A percentile compares a stretch with the other conserved stretches of the same genome.
These are phyloP conservation scores for Suhomyces pyralidae DNA, from an alignment of 805 yeast genomes.

Conservation along the genomic window DNA sequence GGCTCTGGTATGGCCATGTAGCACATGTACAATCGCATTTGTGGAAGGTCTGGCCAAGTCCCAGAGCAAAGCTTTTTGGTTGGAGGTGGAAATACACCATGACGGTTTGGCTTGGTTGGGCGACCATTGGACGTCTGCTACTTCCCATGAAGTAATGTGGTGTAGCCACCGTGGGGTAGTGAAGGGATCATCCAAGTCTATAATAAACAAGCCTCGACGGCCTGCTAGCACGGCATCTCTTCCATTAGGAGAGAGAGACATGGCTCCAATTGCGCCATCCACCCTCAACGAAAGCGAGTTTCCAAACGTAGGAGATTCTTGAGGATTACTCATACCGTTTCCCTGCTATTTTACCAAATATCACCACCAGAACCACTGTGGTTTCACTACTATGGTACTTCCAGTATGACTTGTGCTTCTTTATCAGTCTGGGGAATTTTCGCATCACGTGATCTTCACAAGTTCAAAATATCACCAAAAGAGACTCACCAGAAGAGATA, in stretches of 20 bases:
- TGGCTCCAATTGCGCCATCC: conserved; percentile 89
- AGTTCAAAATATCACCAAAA: neutral
- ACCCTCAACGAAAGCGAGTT: conserved; percentile 79
- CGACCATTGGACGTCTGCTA: conserved; percentile 98
- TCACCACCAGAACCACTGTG: too few relatives aligned
- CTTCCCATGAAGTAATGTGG: conserved; percentile 95
- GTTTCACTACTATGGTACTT: too few relatives aligned
- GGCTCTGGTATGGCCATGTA: conserved; percentile 90
- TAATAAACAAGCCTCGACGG: conserved; percentile 72
- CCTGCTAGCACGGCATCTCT: conserved; percentile 92
- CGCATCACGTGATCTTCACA: neutral
- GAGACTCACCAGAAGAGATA: too few relatives aligned
- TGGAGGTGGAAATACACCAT: conserved; percentile 92
- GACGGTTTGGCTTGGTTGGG: conserved; percentile 81
- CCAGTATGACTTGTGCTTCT: too few relatives aligned
- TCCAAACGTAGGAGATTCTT: conserved; percentile 63
- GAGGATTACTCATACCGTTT: conserved; percentile 16
- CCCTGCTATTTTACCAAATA: too few relatives aligned
- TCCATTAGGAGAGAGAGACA: conserved; percentile 85
- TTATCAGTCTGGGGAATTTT: neutral
- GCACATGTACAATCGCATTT: conserved; percentile 76
- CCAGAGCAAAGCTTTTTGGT: conserved; percentile 95
- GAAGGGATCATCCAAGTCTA: conserved; percentile 95
- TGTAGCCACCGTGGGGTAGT: conserved; percentile 92
- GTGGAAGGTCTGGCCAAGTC: conserved; percentile 70